phyloP scores from a whole-genome alignment of 2,329 filamentous ascomycete species.

The Corniculantispora saksenae region DNA sequence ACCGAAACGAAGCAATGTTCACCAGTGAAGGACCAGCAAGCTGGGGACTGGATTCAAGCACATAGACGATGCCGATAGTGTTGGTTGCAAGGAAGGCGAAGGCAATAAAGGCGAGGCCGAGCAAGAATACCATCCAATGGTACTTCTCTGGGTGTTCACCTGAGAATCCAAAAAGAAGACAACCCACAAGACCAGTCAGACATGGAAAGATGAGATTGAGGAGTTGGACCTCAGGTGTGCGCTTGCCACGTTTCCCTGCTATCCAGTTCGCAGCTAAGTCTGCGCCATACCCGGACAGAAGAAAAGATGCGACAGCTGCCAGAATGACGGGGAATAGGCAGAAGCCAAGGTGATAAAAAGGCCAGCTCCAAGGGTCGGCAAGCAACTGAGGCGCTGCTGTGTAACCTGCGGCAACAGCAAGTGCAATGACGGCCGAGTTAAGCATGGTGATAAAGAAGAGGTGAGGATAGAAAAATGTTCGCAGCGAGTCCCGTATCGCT shows the following conservation, averaged over 20 bases:
- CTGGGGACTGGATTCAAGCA: constrained; percentile 35
- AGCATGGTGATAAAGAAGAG: constrained; percentile 35
- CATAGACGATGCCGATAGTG: constrained; percentile 32
- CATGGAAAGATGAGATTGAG: constrained; percentile 33
- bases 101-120: constrained; percentile 29
- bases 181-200: constrained; percentile 29
- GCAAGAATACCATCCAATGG: constrained; percentile 31
- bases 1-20: constrained; percentile 33
- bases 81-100: constrained; percentile 31
- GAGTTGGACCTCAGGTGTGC: constrained; percentile 36
- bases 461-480: constrained; percentile 35
- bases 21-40: constrained; percentile 32
- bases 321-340: constrained; percentile 28
- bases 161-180: constrained; percentile 34
- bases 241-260: constrained; percentile 30
- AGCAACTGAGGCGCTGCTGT: constrained; percentile 27
- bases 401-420: constrained; percentile 28
- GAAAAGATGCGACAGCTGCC: constrained; percentile 23
- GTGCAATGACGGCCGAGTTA: constrained; percentile 33
- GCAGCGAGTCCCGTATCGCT: constrained; percentile 29
- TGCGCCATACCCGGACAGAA: constrained; percentile 32
- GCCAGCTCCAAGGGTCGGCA: constrained; percentile 31
- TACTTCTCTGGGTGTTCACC: constrained; percentile 25
- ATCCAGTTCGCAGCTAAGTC: constrained; percentile 31
- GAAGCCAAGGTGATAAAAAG: constrained; percentile 32